Evolutionary conservation across 2,329 filamentous ascomycete species (phyloP), one percentile per base, ranked within the genome.

Genomic region (Fusarium siculi): DNA sequence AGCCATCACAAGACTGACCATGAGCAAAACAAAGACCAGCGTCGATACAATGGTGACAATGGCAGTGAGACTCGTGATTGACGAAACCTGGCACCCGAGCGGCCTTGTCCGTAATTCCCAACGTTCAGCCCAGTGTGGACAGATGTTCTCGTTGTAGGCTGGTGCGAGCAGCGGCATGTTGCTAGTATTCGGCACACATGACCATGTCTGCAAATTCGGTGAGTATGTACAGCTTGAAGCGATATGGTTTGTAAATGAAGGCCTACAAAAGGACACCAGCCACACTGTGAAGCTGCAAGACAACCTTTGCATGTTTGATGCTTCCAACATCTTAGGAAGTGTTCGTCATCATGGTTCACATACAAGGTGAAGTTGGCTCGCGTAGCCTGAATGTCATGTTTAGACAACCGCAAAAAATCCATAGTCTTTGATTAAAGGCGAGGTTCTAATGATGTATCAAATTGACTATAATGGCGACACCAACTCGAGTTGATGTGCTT

Each of bases 261-360:
- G 46, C 25, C 84, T 81, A 88, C 87, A 76, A 84, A 87, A 23
- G 87, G 86, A 78, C 86, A 88, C 87, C 87, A 88, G 66, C 85
- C 86, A 72, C 87, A 88, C 55, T 82, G 79, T 8, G 81, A 70
- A 25, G 81, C 72, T 42, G 72, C 70, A 14, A 90, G 80, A 77
- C 88, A 90, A 15, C 78, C 76, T 16, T 79, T 78, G 73, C 87
- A 89, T 43, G 84, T 82, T 74, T 88, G 85, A 34, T 82, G 83
- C 16, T 79, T 77, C 88, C 87, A 90, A 78, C 87, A 89, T 56
- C 85, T 82, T 28, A 79, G 76, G 32, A 89, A 79, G 68, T 86
- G 84, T 18, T 82, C 81, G 42, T 83, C 78, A 30, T 59, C 43
- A 46, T 81, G 71, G 23, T 62, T 59, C 37, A 79, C 73, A 28